Conservation (phyloP, 306 rosid genomes). For the Fagus sylvatica region DNA sequence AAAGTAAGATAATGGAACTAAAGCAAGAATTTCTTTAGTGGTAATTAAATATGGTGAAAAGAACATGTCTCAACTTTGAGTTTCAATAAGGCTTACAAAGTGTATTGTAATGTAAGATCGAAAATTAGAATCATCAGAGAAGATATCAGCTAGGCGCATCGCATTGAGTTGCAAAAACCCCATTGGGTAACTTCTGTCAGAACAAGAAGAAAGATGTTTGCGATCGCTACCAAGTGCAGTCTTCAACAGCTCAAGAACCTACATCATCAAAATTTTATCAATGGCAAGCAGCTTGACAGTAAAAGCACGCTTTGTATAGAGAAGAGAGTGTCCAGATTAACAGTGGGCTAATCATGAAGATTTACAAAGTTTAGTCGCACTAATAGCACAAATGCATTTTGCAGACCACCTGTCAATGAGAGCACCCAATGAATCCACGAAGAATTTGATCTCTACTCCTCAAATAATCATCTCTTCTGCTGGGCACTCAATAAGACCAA, state of each 20-base stretch:
- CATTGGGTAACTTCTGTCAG: constrained; percentile 59
- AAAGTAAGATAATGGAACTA: background rate
- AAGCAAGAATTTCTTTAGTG: background rate
- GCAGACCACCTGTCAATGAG: constrained; percentile 23
- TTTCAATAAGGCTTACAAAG: constrained; percentile 55
- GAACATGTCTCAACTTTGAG: background rate
- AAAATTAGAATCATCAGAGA: constrained; percentile 94
- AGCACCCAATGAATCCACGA: constrained; percentile 1
- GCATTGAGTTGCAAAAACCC: constrained; percentile 97
- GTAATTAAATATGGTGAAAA: background rate
- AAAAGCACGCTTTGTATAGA: constrained; percentile 5
- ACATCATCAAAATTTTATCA: constrained; percentile 30
- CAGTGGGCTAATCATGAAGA: background rate
- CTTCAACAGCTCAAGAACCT: constrained; percentile 84
- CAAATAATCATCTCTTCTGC: constrained; percentile 7
- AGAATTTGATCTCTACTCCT: constrained; percentile 13
- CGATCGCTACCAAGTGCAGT: constrained; percentile 63
- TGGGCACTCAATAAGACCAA: constrained; percentile 10
- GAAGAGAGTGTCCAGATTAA: background rate
- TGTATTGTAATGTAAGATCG: constrained; percentile 71
- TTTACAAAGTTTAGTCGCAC: constrained; percentile 1
- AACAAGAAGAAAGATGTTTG: constrained; percentile 28
- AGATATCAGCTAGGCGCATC: constrained; percentile 89
- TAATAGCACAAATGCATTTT: constrained; percentile 11
- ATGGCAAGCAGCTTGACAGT: constrained; percentile 15